Base-by-base conservation (phyloP, 2,329 filamentous ascomycete genomes). In the Calonectria hawksworthii region DNA sequence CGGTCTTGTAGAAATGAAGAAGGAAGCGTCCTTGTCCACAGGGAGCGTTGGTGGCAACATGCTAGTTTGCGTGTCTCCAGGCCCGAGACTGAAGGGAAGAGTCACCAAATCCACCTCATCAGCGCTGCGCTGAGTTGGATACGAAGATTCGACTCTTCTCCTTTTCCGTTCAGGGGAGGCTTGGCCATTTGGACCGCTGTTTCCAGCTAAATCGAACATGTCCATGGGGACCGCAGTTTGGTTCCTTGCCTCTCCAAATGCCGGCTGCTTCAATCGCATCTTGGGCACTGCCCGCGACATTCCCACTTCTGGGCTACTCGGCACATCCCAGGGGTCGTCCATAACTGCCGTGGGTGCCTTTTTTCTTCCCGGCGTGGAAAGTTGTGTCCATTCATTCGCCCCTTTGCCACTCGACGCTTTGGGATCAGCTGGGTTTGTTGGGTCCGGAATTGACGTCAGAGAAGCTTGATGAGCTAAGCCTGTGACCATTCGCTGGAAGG, bases 311-410 rank as follows among this genome's bases (percentile, higher is more conserved):
- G 86, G 84, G 56, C 87, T 89, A 75, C 85, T 86, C 0, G 87
- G 87, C 4, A 90, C 84, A 47, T 88, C 87, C 85, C 87, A 89
- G 10, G 81, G 78, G 67, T 88, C 86, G 32, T 77, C 78, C 71
- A 78, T 81, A 76, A 78, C 71, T 44, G 68, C 75, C 65, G 38
- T 75, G 36, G 71, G 72, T 75, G 68, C 74, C 76, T 82, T 72
- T 80, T 78, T 76, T 32, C 80, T 76, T 34, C 80, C 80, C n/a
- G 80, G 84, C 16, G 83, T 85, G 14, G 82, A 82, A 21, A 83
- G 76, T 50, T 86, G 84, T 5, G 84, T 85, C 63, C 82, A 80
- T 63, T 82, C 82, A 38, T 77, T 77, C 30, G 75, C 67, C 0
- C 76, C 76, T 5, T 74, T 70, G 16, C 70, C 74, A 16, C 72